These are phyloP conservation scores for Fusarium domesticum DNA, from an alignment of 2,329 filamentous ascomycete genomes.

Conservation along the genomic window DNA sequence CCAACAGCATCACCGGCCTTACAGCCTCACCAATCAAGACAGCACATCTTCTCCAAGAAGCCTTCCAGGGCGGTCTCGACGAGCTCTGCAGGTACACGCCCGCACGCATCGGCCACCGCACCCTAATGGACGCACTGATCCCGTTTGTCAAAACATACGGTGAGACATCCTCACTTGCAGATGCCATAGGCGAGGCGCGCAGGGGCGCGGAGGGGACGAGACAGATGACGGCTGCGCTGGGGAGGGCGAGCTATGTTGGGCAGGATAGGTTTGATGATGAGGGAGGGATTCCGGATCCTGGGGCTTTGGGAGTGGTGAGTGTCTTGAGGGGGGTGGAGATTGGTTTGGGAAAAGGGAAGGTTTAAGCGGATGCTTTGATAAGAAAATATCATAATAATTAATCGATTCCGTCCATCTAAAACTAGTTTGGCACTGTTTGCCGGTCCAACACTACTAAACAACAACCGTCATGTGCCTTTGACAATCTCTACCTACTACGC, in stretches of 20 bases:
- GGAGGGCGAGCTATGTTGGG: conserved; percentile 74
- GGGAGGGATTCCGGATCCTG: conserved; percentile 59
- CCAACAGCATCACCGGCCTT: conserved; percentile 33
- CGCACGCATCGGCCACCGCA: conserved; percentile 68
- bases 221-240: conserved; percentile 70
- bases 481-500: no score
- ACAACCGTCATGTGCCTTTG: no score
- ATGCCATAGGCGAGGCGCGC: conserved; percentile 30
- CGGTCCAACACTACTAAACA: no score
- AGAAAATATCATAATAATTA: no score
- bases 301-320: conserved; percentile 43
- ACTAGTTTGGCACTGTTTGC: no score
- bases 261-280: conserved; percentile 57
- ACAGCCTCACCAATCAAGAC: background rate
- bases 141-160: conserved; percentile 63
- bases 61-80: conserved; percentile 18
- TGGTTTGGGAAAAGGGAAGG: conserved; percentile 4
- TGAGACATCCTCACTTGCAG: conserved; percentile 43
- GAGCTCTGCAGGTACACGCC: conserved; percentile 57
- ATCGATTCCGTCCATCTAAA: no score
- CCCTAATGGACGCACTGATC: conserved; percentile 67
- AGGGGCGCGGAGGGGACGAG: conserved; percentile 62
- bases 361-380: background rate
- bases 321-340: conserved; percentile 19
- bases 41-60: conserved; percentile 10